These are phyloP conservation scores for Arthrinium phaeospermum DNA, from an alignment of 2,329 filamentous ascomycete species.

Conservation along the genomic window DNA sequence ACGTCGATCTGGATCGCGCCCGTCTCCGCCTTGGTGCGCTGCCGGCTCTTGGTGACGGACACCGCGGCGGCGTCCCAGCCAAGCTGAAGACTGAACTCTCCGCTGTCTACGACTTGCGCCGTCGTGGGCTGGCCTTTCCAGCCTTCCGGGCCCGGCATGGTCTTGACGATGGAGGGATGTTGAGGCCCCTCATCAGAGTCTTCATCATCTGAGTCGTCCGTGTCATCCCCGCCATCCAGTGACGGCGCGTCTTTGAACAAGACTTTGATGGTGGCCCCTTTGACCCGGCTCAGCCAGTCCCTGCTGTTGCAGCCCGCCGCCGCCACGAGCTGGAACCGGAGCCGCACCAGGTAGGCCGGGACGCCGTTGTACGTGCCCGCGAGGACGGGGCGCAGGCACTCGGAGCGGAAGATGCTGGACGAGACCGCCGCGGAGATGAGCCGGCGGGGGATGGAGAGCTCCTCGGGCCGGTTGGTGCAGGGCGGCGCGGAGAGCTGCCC, in stretches of 20 bases:
- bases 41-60: not conserved
- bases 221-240: not conserved
- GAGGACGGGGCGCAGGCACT: not conserved
- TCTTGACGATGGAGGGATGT: not conserved
- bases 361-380: not conserved
- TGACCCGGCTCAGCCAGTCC: not conserved
- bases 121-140: not conserved
- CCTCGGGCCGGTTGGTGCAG: not conserved
- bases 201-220: not conserved
- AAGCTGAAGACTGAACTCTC: not conserved
- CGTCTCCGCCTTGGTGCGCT: not conserved
- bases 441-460: not conserved
- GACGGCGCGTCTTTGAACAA: not conserved
- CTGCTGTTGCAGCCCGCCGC: not conserved
- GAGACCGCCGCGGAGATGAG: not conserved
- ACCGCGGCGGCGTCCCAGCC: not conserved
- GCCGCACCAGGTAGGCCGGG: not conserved
- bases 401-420: not conserved
- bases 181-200: not conserved
- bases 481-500: not conserved
- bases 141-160: not conserved
- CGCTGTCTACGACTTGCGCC: not conserved
- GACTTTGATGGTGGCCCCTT: not conserved
- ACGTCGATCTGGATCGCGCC: not conserved
- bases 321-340: not conserved